Percentiles rank a stretch among this genome's conserved stretches.
Evolutionary conservation across 164 flowering plant genomes (phyloP).

Genomic region (Amborella trichopoda): DNA sequence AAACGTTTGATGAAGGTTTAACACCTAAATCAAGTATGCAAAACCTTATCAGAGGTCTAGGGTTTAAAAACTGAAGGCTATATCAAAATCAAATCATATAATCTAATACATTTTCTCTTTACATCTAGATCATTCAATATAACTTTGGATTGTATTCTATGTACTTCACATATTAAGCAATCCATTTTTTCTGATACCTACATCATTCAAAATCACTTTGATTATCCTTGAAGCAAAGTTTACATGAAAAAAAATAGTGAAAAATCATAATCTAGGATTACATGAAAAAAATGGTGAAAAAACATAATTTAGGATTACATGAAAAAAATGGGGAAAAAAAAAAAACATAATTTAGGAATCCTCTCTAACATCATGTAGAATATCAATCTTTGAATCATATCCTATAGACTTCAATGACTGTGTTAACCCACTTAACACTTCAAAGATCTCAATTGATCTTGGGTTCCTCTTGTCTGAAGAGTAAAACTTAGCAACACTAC

Average conservation of each 20-base stretch:
- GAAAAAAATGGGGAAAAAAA: background rate
- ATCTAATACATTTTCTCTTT: no score
- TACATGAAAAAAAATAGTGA: background rate
- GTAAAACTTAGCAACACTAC: constrained; percentile 35
- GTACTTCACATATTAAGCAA: no score
- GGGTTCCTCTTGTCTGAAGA: constrained; percentile 52
- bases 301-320: background rate
- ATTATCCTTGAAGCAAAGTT: background rate
- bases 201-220: no score
- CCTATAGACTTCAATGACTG: constrained; percentile 23
- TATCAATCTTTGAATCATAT: constrained; percentile 13
- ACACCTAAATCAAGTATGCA: no score
- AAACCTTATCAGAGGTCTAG: no score
- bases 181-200: no score
- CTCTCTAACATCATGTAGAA: constrained; percentile 5
- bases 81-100: no score
- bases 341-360: background rate
- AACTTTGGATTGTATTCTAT: no score
- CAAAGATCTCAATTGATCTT: constrained; percentile 30
- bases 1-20: no score
- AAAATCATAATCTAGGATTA: background rate
- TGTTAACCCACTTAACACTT: constrained; percentile 29
- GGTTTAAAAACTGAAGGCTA: no score
- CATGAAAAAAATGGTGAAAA: background rate
- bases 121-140: no score